phyloP scores from a whole-genome alignment of 2,329 filamentous ascomycete genomes.

The Pseudogymnoascus verrucosus region DNA sequence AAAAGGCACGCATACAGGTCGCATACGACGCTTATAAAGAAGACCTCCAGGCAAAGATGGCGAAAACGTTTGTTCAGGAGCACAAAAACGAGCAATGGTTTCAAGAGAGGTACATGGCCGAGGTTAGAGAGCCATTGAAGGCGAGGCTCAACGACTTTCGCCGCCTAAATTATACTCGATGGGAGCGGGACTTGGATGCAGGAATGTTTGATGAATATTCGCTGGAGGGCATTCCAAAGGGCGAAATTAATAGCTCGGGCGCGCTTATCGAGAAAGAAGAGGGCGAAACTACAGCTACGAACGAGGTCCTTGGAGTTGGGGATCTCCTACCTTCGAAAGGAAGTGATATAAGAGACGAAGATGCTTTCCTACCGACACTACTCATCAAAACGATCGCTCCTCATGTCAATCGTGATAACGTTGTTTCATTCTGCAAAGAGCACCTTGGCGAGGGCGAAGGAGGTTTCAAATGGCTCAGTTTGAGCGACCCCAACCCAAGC shows the following conservation, averaged over 20 bases:
- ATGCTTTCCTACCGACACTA: conserved; percentile 79
- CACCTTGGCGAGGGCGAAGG: conserved; percentile 85
- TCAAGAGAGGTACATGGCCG: conserved; percentile 83
- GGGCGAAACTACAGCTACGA: conserved; percentile 82
- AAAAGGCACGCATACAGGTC: conserved; percentile 68
- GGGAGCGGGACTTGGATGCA: conserved; percentile 78
- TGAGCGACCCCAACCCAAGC: conserved; percentile 92
- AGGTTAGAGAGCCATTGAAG: conserved; percentile 68
- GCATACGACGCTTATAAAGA: conserved; percentile 62
- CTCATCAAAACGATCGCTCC: conserved; percentile 98
- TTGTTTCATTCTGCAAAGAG: conserved; percentile 91
- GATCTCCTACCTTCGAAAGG: conserved; percentile 79
- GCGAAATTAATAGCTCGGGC: conserved; percentile 78
- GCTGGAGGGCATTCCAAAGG: conserved; percentile 87
- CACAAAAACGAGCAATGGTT: conserved; percentile 99
- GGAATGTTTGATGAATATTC: conserved; percentile 92
- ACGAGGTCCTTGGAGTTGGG: conserved; percentile 86
- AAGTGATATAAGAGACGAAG: conserved; percentile 83
- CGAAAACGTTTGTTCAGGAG: conserved; percentile 77
- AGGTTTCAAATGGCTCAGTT: conserved; percentile 89
- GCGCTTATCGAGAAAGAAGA: conserved; percentile 89
- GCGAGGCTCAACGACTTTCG: conserved; percentile 73
- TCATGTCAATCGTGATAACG: conserved; percentile 85
- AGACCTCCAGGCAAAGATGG: conserved; percentile 68
- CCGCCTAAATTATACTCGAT: conserved; percentile 70